Conservation (phyloP, 345 rosid species). For the Euclidium syriacum region DNA sequence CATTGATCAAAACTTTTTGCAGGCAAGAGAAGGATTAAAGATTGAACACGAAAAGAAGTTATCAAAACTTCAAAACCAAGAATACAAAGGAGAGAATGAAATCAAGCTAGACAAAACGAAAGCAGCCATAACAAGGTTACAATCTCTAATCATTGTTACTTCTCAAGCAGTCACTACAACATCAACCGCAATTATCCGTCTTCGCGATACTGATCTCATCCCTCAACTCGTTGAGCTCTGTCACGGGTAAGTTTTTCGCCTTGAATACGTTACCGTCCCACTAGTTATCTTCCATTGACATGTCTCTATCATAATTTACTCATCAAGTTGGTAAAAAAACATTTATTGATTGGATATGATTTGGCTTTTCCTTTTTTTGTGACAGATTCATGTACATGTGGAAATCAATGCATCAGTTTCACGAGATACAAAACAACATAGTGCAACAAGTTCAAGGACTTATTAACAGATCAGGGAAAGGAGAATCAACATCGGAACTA, state of each 20-base stretch:
- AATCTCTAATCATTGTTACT: conserved; percentile 68
- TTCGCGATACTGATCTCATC: conserved; percentile 85
- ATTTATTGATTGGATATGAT: conserved; percentile 9
- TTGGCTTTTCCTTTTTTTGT: not conserved
- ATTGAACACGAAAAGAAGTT: conserved; percentile 89
- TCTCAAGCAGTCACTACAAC: conserved; percentile 91
- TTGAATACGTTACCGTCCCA: no score
- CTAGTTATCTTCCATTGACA: no score
- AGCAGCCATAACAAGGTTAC: conserved; percentile 64
- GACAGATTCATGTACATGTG: conserved; percentile 98
- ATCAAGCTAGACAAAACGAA: conserved; percentile 84
- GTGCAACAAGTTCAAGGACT: conserved; percentile 97
- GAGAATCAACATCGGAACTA: conserved; percentile 83
- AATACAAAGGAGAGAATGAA: conserved; percentile 85
- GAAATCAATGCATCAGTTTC: conserved; percentile 84
- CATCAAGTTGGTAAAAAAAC: conserved; percentile 13
- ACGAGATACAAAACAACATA: conserved; percentile 74
- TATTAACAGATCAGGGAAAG: conserved; percentile 60
- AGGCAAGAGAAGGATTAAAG: conserved; percentile 90
- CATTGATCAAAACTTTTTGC: conserved; percentile 7
- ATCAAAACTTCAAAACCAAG: conserved; percentile 79
- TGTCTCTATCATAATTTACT: conserved; percentile 13
- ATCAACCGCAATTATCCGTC: conserved; percentile 69
- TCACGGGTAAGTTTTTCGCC: conserved; percentile 84
- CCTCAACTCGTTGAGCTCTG: conserved; percentile 89